phyloP scores from a whole-genome alignment of 163 green algal genomes.

The Coccomyxa subellipsoidea region DNA sequence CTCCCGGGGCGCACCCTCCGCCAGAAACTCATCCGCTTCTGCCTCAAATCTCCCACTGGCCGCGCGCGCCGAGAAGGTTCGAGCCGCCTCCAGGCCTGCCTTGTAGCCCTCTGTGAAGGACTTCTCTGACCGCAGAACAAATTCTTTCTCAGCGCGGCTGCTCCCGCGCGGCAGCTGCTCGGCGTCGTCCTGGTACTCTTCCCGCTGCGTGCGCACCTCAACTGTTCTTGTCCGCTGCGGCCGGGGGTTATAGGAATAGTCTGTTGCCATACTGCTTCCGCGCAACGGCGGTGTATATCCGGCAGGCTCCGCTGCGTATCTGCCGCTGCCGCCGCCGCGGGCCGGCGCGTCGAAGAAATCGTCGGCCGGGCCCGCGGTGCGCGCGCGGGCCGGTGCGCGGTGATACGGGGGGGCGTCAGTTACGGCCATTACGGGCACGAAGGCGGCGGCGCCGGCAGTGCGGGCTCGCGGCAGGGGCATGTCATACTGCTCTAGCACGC shows the following conservation, averaged over 20 bases:
- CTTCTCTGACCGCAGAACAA: not conserved
- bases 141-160: not conserved
- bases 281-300: not conserved
- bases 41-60: too few species aligned
- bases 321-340: not conserved
- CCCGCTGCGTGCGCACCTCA: not conserved
- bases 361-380: not conserved
- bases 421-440: not conserved
- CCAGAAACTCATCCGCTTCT: not conserved
- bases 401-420: not conserved
- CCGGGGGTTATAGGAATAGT: not conserved
- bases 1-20: not conserved
- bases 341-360: too few species aligned
- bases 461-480: not conserved
- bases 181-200: not conserved
- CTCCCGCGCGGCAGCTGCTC: not conserved
- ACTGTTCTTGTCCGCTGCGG: not conserved
- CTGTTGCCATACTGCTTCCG: not conserved
- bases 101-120: not conserved
- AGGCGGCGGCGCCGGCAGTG: not conserved
- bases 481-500: not conserved
- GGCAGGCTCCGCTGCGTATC: not conserved
- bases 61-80: not conserved
- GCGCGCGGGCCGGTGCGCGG: not conserved
- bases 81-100: not conserved